Conservation (phyloP, 129 eudicot species). For the Arctium minus region DNA sequence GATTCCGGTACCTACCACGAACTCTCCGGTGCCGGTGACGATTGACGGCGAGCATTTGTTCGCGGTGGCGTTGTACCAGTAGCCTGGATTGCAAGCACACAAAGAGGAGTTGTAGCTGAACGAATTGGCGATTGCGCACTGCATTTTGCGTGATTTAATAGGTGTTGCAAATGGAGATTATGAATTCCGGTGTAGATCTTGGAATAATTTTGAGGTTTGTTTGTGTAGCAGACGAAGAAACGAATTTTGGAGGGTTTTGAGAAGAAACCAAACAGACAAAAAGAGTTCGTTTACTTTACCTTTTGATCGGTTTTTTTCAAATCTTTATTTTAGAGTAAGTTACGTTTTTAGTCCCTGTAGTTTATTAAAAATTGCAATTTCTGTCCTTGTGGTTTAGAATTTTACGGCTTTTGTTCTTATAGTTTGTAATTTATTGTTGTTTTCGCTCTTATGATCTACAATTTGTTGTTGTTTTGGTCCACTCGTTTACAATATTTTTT, state of each 20-base stretch:
- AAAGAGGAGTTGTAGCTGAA: constrained; percentile 51
- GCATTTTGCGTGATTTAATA: constrained; percentile 4
- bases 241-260: not conserved
- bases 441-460: too few species aligned
- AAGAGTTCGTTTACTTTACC: constrained; percentile 5
- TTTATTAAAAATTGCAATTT: too few species aligned
- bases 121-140: constrained; percentile 29
- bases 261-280: not conserved
- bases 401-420: too few species aligned
- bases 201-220: not conserved
- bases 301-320: not conserved
- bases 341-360: not conserved
- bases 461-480: too few species aligned
- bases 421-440: too few species aligned
- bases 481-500: too few species aligned
- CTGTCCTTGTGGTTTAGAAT: too few species aligned
- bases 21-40: constrained; percentile 12
- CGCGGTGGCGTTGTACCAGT: constrained; percentile 43
- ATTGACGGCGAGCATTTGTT: constrained; percentile 39
- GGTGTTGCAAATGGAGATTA: not conserved
- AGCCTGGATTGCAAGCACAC: constrained; percentile 81
- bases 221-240: not conserved
- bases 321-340: not conserved
- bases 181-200: not conserved
- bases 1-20: constrained; percentile 49